Base-by-base conservation (phyloP, 768 basidiomycete genomes). In the Roridomyces roridus region DNA sequence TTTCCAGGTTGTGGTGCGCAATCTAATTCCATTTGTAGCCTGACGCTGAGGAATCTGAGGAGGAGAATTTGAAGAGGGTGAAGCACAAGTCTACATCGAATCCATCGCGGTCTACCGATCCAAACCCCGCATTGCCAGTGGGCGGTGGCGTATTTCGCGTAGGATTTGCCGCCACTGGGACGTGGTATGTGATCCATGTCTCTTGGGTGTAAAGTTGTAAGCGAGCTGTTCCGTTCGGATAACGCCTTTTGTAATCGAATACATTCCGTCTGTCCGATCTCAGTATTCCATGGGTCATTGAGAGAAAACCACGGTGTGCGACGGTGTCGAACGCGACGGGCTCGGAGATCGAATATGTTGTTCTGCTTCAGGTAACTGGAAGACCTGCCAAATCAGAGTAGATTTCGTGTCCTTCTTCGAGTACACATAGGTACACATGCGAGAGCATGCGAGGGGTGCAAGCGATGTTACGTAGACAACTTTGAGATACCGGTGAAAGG, bases 121-220 rank as follows among this genome's bases (percentile, higher is more conserved):
- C 73, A 70, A 40, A 68, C 63, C 18, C 75, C 72, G 2, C 65
- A 68, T 36, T 64, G 24, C 63, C 67, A 11, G 45, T 51, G 6
- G 51, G 50, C 25, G 60, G 75, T 18, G n/a, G n/a, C n/a, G 62
- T 75, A 24, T 81, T 86, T 65, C 77, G 88, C 31, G 67, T 88
- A 55, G 87, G 87, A 5, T 83, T 79, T 64, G 81, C 87, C 40
- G 87, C 85, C 21, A 73, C 86, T 52, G 70, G 74, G 26, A 57
- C 65, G 47, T 61, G 52, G 43, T 31, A 59, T 44, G 65, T 63
- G 21, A 55, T 34, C n/a, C n/a, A 35, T 46, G 39, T 44, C 8
- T 5, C 17, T 18, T 14, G 6, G 6, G 28, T 36, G 46, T 47
- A 23, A 29, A 40, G 39, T 40, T 40, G 17, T 40, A 40, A 40